Conservation (phyloP, 2,329 filamentous ascomycete genomes). For the Triangularia verruculosa region DNA sequence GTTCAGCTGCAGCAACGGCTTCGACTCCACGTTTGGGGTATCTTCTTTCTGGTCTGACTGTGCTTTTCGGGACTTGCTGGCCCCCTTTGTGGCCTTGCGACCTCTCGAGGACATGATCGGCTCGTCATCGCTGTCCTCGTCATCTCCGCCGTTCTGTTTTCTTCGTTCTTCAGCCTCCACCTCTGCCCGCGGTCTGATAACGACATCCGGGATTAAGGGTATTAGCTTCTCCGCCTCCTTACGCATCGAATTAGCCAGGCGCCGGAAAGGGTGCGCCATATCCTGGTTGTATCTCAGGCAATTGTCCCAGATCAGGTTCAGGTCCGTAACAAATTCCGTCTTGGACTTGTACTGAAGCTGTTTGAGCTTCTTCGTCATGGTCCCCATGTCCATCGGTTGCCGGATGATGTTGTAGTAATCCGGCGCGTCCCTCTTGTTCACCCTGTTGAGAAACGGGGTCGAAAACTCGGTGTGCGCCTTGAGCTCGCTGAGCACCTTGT, state of each 20-base stretch:
- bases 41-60: constrained; percentile 71
- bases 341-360: constrained; percentile 79
- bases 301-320: constrained; percentile 96
- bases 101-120: constrained; percentile 97
- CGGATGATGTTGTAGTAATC: constrained; percentile 95
- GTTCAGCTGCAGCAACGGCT: constrained; percentile 67
- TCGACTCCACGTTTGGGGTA: constrained; percentile 72
- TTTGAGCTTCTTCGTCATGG: constrained; percentile 97
- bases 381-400: constrained; percentile 94
- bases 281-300: constrained; percentile 95
- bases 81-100: constrained; percentile 77
- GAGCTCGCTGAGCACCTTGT: constrained; percentile 94
- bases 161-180: constrained; percentile 85
- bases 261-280: constrained; percentile 78
- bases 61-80: constrained; percentile 73
- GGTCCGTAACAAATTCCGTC: constrained; percentile 87
- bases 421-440: constrained; percentile 95
- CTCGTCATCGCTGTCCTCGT: constrained; percentile 93
- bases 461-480: constrained; percentile 98
- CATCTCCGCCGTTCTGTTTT: constrained; percentile 79
- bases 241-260: constrained; percentile 93
- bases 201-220: constrained; percentile 88
- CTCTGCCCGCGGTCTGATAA: constrained; percentile 85
- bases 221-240: constrained; percentile 97
- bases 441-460: constrained; percentile 87